Base-by-base conservation (phyloP, 768 basidiomycete genomes). In the Pulveroboletus frians region DNA sequence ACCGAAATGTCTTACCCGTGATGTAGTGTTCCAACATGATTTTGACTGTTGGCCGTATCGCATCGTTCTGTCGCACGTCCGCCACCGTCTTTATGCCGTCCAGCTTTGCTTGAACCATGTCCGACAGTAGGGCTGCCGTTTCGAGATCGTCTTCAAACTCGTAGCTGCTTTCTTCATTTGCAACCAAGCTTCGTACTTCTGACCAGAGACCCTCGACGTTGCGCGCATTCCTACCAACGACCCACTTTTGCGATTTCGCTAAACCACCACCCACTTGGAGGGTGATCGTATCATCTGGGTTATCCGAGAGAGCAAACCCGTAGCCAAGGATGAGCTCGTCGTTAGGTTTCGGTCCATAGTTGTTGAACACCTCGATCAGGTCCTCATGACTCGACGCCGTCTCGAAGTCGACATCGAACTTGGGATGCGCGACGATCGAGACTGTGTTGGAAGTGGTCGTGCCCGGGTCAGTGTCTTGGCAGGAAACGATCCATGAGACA, bases 321-420 rank as follows among this genome's bases (percentile, higher is more conserved):
- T 96, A 97, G 5, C 89, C 92, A 4, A 97, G 76, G 39, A 97
- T 80, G 38, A 97, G 77, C 66, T 94, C 90, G 23, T 89, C 77
- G 65, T 95, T 94, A 0, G 91, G 82, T 63, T 96, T 96, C 0
- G 84, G 79, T 0, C 93, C 94, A 65, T 96, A 96, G 64, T 95
- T 95, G 70, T 93, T 95, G 71, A 85, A 82, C 17, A 94, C 70
- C 63, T 62, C 53, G 27, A 49, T 10, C 43, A 73, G 60, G 14
- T 74, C 77, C 1, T 67, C 52, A 1, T 54, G 52, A 4, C 73
- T 0, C 6, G 36, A 20, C 9, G 69, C 0, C 71, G 42, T 1
- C 59, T 65, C 42, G 3, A 9, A 2, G 8, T 49, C 46, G n/a
- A 36, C 1, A 7, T 50, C 39, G n/a, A 43, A 53, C 81, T 30